phyloP scores from a whole-genome alignment of 768 basidiomycete genomes.

The Hygrophorus russula region DNA sequence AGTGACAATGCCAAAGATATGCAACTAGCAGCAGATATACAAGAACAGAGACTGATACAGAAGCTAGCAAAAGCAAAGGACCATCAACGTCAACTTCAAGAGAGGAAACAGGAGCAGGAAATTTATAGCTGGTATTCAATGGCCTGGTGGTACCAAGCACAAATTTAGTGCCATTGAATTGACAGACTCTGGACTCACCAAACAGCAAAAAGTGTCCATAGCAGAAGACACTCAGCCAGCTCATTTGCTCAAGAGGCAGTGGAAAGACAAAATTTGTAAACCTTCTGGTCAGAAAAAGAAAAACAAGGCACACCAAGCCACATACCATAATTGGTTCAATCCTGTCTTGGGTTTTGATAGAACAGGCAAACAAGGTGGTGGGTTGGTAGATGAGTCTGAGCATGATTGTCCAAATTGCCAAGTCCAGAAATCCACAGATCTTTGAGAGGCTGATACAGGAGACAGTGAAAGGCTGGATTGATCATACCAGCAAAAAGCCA shows the following conservation, averaged over 20 bases:
- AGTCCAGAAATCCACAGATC: neutral
- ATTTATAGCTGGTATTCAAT: constrained; percentile 1
- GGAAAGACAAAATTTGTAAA: neutral
- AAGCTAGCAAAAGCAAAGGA: neutral
- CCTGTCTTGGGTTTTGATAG: constrained; percentile 1
- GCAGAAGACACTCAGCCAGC: neutral
- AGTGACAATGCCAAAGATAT: neutral
- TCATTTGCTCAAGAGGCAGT: neutral
- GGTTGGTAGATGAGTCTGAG: neutral
- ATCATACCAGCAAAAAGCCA: neutral
- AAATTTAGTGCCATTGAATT: constrained; percentile 1
- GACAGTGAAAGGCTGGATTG: neutral
- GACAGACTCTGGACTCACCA: neutral
- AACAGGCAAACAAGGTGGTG: neutral
- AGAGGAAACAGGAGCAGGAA: constrained; percentile 4
- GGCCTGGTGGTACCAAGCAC: constrained; percentile 8
- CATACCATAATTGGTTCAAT: neutral
- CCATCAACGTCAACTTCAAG: constrained; percentile 5
- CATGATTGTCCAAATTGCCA: neutral
- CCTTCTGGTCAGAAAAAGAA: constrained; percentile 3
- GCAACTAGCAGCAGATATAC: neutral
- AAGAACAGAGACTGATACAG: no score
- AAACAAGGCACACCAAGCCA: neutral
- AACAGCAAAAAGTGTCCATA: neutral
- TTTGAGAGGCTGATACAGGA: constrained; percentile 1